Evolutionary conservation across 768 basidiomycete species (phyloP), one percentile per base, ranked within the genome.

Genomic region (Albatrellus ellisii): DNA sequence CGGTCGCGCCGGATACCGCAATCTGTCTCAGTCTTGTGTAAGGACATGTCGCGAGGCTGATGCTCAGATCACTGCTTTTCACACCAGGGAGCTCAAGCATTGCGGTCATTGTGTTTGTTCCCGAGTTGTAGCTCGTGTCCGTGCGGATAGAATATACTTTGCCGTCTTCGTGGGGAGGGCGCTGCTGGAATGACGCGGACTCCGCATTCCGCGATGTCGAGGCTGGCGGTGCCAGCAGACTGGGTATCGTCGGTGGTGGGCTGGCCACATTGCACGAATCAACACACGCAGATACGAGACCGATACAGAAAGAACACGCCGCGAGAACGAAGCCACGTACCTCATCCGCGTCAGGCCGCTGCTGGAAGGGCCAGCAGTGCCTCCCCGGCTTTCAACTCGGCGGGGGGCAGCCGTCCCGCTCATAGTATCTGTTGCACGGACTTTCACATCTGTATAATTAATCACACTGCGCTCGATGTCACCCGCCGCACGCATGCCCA

Each of bases 51-150:
- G 71, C 69, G 42, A 86, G 67, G 38, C 66, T 67, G 59, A 84
- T 64, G 46, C 59, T 68, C 40, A 85, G 51, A 51, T 81, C 74
- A 47, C 57, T 56, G 47, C 64, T 70, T 53, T 68, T 69, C 54
- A 82, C 63, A 32, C 82, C 82, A 3, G 82, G 82, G 24, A 84
- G 62, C 59, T 84, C 80, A 54, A 82, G 69, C 60, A 74, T 65
- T 39, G 73, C 75, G 44, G 67, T 68, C 52, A 82, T 60, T 28
- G 65, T 54, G 55, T 66, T 65, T 39, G 66, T 70, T 26, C 65
- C 62, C 27, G 55, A 50, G 54, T 76, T 68, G 61, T 73, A 79
- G 54, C 71, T 65, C 39, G 77, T 59, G 59, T 84, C 82, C 24
- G 73, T 64, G 50, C 76, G 73, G 46, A 79, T 73, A 47, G 64